Conservation (phyloP, 2,329 filamentous ascomycete species). For the Calonectria leucothoes region DNA sequence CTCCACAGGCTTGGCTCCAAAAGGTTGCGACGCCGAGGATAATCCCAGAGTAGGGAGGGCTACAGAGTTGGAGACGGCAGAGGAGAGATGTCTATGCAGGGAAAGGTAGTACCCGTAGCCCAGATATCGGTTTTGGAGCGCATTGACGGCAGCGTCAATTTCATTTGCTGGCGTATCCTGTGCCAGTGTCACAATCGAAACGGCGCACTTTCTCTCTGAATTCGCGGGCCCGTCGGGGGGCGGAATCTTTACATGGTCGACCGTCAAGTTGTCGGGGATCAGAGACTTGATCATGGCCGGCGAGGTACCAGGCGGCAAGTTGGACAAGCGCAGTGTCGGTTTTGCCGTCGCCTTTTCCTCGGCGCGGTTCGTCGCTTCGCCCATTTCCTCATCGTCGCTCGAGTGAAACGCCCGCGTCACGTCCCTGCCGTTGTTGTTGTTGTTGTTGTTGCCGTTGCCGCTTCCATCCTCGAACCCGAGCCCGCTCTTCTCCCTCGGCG, state of each 20-base stretch:
- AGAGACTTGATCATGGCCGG: constrained; percentile 70
- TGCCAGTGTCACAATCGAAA: constrained; percentile 84
- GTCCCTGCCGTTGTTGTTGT: constrained; percentile 43
- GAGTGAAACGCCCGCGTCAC: constrained; percentile 79
- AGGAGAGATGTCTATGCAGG: constrained; percentile 85
- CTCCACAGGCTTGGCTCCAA: constrained; percentile 78
- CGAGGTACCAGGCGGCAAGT: constrained; percentile 70
- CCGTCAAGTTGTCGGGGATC: constrained; percentile 68
- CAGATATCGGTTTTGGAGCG: constrained; percentile 84
- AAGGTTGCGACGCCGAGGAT: constrained; percentile 70
- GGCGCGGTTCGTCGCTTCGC: constrained; percentile 54
- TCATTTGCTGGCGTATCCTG: constrained; percentile 85
- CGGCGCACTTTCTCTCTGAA: constrained; percentile 76
- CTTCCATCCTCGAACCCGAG: constrained; percentile 53
- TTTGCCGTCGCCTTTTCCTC: constrained; percentile 71
- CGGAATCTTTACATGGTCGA: constrained; percentile 80
- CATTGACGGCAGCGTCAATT: constrained; percentile 83
- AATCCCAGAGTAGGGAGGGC: constrained; percentile 48
- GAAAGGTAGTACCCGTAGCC: constrained; percentile 86
- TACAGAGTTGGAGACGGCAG: constrained; percentile 66
- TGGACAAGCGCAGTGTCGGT: constrained; percentile 71
- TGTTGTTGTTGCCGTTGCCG: background rate
- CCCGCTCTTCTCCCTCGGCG: constrained; percentile 38
- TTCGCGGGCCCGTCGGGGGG: constrained; percentile 62
- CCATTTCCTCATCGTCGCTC: constrained; percentile 68